Evolutionary conservation across 2,329 filamentous ascomycete genomes (phyloP), one percentile per base, ranked within the genome.

Genomic region (Elsinoe fawcettii): DNA sequence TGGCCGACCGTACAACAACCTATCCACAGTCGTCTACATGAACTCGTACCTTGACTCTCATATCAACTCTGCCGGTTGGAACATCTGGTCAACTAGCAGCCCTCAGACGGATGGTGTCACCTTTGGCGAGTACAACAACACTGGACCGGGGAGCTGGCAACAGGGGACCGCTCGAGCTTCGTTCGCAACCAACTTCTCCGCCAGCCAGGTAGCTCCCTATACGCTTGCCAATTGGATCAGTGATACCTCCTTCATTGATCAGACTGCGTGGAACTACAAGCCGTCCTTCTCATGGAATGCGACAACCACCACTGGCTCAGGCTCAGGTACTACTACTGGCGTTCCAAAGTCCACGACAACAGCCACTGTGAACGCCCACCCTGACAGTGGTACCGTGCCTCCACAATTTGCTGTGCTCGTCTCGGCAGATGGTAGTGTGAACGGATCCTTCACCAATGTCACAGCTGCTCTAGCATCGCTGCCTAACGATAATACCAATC

Each of bases 51-150:
- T 86, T 66, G 74, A 73, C 14, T 68, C 70, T 18, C 78, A 84
- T 23, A 77, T 86, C 64, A 82, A 83, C 63, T 59, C 73, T 2
- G 76, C 76, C 0, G 83, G 82, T 0, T 85, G 83, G 82, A 68
- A 63, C 1, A 65, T 71, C 32, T 85, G 82, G 82, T 75, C 74
- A 57, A 70, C 63, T 1, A 72, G 70, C 5, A 71, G 75, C 43
- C 65, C 73, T 11, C 73, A 76, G 43, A 82, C 79, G 0, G 71
- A 69, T 22, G 71, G 79, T 36, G 77, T 85, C 1, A 67, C 73
- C 20, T 84, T 79, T 61, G 78, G 70, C 9, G 83, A 85, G 70
- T 85, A 78, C 64, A 69, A 66, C 43, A 86, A 86, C 67, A 75
- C 75, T 0, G 83, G 83, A 1, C 66, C 71, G 30, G 82, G 83